phyloP scores from a whole-genome alignment of 1,284 basidiomycete genomes.

The Tausonia pullulans region DNA sequence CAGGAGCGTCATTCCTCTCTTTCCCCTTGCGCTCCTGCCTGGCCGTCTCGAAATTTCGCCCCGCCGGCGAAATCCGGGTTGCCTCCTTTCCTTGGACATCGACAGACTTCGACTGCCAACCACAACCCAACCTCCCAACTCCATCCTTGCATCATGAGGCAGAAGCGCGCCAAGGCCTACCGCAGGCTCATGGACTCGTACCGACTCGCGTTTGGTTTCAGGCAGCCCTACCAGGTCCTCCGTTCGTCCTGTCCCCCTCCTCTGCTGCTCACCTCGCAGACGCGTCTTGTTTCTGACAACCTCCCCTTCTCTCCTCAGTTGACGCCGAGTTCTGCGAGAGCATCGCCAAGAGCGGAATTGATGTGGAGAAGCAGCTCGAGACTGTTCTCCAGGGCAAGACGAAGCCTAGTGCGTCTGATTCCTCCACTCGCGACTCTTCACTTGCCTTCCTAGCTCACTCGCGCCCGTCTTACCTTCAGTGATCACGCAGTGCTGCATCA shows the following conservation, averaged over 20 bases:
- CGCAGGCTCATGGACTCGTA: conserved; percentile 79
- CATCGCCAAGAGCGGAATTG: conserved; percentile 56
- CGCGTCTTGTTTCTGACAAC: conserved; percentile 1
- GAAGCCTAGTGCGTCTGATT: conserved; percentile 63
- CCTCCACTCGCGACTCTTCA: background rate
- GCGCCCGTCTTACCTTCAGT: conserved; percentile 42
- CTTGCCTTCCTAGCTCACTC: background rate
- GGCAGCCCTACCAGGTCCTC: conserved; percentile 81
- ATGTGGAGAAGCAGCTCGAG: conserved; percentile 60
- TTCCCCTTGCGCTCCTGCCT: too few species aligned
- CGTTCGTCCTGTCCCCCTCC: conserved; percentile 39
- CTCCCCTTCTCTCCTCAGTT: conserved; percentile 40
- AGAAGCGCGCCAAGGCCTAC: conserved; percentile 85
- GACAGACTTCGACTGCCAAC: too few species aligned
- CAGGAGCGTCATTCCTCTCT: too few species aligned
- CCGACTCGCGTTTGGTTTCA: conserved; percentile 69
- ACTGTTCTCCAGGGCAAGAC: conserved; percentile 67
- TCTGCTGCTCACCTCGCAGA: conserved; percentile 6
- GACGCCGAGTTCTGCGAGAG: conserved; percentile 72
- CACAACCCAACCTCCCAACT: background rate
- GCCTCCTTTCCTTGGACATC: too few species aligned
- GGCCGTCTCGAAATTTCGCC: too few species aligned
- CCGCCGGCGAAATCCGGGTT: too few species aligned
- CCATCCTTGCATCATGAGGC: conserved; percentile 51
- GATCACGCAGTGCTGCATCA: conserved; percentile 93